Percentiles rank a stretch among this genome's conserved stretches.
Conservation (phyloP, 345 rosid species). For the Eutrema heterophyllum region DNA sequence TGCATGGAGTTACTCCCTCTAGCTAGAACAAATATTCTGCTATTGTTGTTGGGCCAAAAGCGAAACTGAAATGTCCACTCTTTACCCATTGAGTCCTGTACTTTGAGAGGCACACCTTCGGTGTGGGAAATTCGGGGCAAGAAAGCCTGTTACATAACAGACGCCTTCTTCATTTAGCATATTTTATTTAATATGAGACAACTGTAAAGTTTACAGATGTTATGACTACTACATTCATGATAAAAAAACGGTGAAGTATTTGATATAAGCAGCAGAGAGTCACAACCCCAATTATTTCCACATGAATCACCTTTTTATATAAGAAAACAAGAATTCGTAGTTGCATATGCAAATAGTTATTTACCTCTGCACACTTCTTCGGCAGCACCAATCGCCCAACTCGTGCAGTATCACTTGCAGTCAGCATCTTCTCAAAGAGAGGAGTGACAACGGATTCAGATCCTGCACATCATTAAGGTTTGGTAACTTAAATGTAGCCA, state of each 20-base stretch:
- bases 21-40: constrained; percentile 95
- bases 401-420: constrained; percentile 93
- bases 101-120: constrained; percentile 89
- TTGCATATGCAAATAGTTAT: constrained; percentile 26
- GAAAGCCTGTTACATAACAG: constrained; percentile 55
- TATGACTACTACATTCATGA: neutral
- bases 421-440: constrained; percentile 91
- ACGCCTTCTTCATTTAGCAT: neutral
- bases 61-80: constrained; percentile 97
- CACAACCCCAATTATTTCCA: constrained; percentile 13
- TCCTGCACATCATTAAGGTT: constrained; percentile 66
- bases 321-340: constrained; percentile 4
- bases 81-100: constrained; percentile 89
- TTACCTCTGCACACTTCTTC: constrained; percentile 95
- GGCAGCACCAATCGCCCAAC: constrained; percentile 91
- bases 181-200: neutral
- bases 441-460: constrained; percentile 76
- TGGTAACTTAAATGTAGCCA: neutral
- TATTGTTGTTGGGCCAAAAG: constrained; percentile 88
- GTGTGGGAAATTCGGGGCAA: constrained; percentile 78
- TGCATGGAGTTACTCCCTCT: constrained; percentile 91
- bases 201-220: constrained; percentile 9
- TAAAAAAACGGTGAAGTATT: neutral
- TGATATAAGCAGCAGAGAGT: constrained; percentile 16
- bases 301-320: neutral